A percentile compares a stretch with the other conserved stretches of the same genome.
These are phyloP conservation scores for Alisma plantagoaquatica DNA, from an alignment of 106 monocot genomes.

Conservation along the genomic window DNA sequence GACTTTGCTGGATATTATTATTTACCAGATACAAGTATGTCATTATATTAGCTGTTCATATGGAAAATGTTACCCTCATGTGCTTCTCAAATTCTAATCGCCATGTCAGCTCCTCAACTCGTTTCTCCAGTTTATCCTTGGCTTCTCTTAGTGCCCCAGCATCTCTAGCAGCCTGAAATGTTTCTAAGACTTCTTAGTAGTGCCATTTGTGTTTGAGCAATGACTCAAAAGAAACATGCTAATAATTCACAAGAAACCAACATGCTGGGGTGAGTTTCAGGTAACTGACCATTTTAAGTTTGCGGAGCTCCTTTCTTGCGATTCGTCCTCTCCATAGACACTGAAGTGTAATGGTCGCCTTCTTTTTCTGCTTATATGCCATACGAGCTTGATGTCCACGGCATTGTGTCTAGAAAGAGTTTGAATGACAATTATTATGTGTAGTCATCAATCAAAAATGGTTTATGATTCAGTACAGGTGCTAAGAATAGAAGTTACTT, in stretches of 20 bases:
- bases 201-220: no score
- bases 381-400: constrained; percentile 52
- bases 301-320: constrained; percentile 82
- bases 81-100: constrained; percentile 87
- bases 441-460: neutral
- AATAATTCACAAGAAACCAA: no score
- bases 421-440: no score
- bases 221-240: no score
- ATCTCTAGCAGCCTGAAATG: constrained; percentile 93
- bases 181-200: no score
- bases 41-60: no score
- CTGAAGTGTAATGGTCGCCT: constrained; percentile 58
- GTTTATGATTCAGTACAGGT: neutral
- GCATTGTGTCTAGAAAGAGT: constrained; percentile 92
- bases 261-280: no score
- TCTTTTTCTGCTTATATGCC: constrained; percentile 55
- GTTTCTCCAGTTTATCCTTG: constrained; percentile 94
- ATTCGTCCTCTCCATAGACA: constrained; percentile 94
- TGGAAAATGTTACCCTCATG: constrained; percentile 46
- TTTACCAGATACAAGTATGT: neutral
- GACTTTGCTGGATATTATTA: neutral
- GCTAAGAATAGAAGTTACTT: no score
- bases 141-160: constrained; percentile 94
- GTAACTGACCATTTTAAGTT: constrained; percentile 66
- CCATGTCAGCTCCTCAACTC: constrained; percentile 94